A percentile compares a stretch with the other conserved stretches of the same genome.
Evolutionary conservation across 2,329 filamentous ascomycete genomes (phyloP).

Genomic region (Lasiodiplodia theobromae): DNA sequence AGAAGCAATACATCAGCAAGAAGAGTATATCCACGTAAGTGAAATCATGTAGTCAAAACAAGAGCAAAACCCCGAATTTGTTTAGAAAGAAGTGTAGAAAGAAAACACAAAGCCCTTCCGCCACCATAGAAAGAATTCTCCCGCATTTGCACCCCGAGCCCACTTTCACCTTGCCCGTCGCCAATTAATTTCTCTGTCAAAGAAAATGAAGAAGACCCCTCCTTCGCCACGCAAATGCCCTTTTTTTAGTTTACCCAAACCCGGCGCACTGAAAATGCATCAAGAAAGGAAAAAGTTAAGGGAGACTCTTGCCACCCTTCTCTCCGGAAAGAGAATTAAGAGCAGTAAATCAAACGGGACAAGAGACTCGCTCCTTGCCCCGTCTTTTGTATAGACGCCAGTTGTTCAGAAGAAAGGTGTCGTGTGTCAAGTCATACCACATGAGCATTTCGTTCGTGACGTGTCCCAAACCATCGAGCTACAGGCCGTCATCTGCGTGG

Average conservation of each 20-base stretch:
- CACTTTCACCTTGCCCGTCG: constrained; percentile 1
- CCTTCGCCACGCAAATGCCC: constrained; percentile 29
- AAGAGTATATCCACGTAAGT: constrained; percentile 1
- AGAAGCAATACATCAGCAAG: constrained; percentile 7
- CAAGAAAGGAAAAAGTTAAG: constrained; percentile 22
- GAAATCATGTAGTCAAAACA: neutral
- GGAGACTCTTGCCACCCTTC: constrained; percentile 22
- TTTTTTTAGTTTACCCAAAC: constrained; percentile 29
- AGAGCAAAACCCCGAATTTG: constrained; percentile 7
- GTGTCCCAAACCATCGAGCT: constrained; percentile 6
- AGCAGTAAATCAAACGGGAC: constrained; percentile 24
- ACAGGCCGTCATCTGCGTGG: neutral
- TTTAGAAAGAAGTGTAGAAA: constrained; percentile 17
- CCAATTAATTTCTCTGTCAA: constrained; percentile 24
- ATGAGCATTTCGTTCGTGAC: constrained; percentile 26
- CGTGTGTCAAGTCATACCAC: constrained; percentile 29
- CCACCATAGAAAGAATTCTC: constrained; percentile 8
- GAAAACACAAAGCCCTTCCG: constrained; percentile 7
- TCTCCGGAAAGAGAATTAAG: constrained; percentile 20
- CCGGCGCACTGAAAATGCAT: constrained; percentile 31
- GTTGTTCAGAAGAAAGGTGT: constrained; percentile 25
- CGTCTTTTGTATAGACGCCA: constrained; percentile 24
- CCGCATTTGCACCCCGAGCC: constrained; percentile 20
- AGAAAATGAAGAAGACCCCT: constrained; percentile 17
- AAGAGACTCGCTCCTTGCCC: constrained; percentile 18